phyloP scores from a whole-genome alignment of 495 filamentous ascomycete genomes.

The Chaetomium fimeti region DNA sequence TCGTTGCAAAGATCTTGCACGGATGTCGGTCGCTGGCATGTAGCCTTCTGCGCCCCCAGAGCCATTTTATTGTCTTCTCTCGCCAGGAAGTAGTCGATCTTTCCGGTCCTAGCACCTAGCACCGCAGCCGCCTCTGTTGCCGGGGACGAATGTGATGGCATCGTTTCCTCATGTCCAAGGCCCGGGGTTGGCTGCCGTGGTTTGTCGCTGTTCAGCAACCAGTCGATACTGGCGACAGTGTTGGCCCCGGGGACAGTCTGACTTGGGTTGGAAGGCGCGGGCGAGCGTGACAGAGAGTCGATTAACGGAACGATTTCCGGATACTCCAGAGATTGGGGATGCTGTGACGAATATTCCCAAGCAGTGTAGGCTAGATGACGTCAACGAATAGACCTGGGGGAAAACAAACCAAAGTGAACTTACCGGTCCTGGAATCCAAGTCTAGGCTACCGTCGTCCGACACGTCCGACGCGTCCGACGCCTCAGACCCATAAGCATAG shows the following conservation, averaged over 20 bases:
- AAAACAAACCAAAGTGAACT: not conserved
- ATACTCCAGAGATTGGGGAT: not conserved
- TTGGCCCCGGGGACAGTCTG: not conserved
- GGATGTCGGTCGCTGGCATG: slow-evolving; percentile 1
- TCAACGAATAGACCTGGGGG: not conserved
- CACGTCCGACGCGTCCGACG: too few species aligned
- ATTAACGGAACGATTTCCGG: slow-evolving; percentile 5
- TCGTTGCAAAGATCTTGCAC: slow-evolving; percentile 24
- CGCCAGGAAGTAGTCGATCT: slow-evolving; percentile 43
- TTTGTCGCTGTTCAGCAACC: slow-evolving; percentile 1
- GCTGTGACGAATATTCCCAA: not conserved
- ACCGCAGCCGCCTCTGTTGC: slow-evolving; percentile 24
- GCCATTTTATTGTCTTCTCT: slow-evolving; percentile 39
- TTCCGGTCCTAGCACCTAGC: slow-evolving; percentile 39
- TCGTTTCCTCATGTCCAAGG: not conserved
- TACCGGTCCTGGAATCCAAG: not conserved
- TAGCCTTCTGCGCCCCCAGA: not conserved
- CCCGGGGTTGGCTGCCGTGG: not conserved
- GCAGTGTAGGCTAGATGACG: not conserved
- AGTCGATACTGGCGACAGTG: not conserved
- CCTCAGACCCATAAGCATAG: too few species aligned
- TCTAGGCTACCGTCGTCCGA: slow-evolving; percentile 3
- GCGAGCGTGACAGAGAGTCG: not conserved
- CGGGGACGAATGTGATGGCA: not conserved
- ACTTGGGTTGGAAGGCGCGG: not conserved